Evolutionary conservation across 2,329 filamentous ascomycete genomes (phyloP), one percentile per base, ranked within the genome.

Genomic region (Nigrograna mackinnonii): DNA sequence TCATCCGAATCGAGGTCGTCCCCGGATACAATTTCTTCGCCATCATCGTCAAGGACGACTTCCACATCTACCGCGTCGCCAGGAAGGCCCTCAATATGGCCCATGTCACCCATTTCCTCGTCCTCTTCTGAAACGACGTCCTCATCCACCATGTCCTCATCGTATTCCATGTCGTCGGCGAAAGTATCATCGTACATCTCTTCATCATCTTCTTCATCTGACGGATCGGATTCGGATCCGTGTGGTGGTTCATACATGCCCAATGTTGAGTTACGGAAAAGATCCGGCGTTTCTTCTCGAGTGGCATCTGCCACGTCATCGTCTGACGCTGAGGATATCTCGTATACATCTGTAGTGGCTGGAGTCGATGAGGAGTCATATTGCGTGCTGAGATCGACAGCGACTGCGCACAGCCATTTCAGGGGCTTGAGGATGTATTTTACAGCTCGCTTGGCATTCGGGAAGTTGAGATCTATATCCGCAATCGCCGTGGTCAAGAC

Each of bases 341-440:
- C 91, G 50, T 96, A 91, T 35, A 95, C 91, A 19, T 89, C 85
- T 7, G 60, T 67, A 35, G 85, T 84, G 4, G 84, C 81, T 9
- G 84, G 79, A 6, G 80, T 75, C 1, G 78, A 77, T 11, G 85
- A 84, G 26, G 94, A 80, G 41, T 94, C 84, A 28, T 89, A 90
- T 16, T 82, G 83, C 53, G 91, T 85, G 63, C 91, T 97, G 24
- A 99, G 74, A 44, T 87, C 81, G 49, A 95, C 88, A 2, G 91
- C 94, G 9, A 91, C 92, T 51, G 87, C 86, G 1, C 92, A 96
- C 30, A 99, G 76, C 42, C 88, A 85, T 58, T 92, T 89, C 17
- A 99, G 78, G 3, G 95, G 92, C 26, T 89, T 87, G 34, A 99
- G 78, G 39, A 99, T 96, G 67, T 96, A 95, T 72, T 97, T 99